Conservation (phyloP, 441 rosid genomes). For the Isatis lusitanica region DNA sequence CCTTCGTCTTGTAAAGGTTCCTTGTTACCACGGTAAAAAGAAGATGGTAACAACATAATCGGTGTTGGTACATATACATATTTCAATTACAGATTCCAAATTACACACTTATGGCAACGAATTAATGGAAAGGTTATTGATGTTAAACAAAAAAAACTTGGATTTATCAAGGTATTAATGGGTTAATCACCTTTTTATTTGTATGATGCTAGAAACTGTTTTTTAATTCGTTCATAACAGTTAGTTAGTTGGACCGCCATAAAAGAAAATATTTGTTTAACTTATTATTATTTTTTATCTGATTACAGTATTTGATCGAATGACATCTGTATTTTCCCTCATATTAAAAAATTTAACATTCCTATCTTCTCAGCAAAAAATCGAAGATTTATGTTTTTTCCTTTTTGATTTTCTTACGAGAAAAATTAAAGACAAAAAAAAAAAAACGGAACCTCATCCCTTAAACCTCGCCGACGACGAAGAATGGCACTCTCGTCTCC, state of each 20-base stretch:
- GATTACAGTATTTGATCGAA: background rate
- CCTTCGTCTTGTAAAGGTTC: slow-evolving; percentile 19
- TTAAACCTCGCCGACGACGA: slow-evolving; percentile 48
- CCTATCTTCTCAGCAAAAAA: background rate
- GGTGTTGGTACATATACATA: no score
- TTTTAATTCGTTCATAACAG: background rate
- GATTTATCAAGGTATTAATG: no score
- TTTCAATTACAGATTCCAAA: no score
- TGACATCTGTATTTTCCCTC: background rate
- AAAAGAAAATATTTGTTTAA: background rate
- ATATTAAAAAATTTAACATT: background rate
- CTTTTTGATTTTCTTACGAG: background rate
- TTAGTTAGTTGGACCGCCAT: slow-evolving; percentile 23
- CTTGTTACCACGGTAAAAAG: background rate
- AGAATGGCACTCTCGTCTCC: slow-evolving; percentile 45
- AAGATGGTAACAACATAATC: no score
- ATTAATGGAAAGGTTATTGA: no score
- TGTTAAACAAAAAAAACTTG: no score
- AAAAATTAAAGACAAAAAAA: background rate
- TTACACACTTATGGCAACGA: no score
- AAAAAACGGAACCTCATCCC: slow-evolving; percentile 36
- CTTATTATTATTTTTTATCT: background rate
- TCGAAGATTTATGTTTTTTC: background rate
- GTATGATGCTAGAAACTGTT: background rate
- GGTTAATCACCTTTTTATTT: background rate